Conservation (phyloP, 352 stramenopile species). For the Thraustochytrium sp. region DNA sequence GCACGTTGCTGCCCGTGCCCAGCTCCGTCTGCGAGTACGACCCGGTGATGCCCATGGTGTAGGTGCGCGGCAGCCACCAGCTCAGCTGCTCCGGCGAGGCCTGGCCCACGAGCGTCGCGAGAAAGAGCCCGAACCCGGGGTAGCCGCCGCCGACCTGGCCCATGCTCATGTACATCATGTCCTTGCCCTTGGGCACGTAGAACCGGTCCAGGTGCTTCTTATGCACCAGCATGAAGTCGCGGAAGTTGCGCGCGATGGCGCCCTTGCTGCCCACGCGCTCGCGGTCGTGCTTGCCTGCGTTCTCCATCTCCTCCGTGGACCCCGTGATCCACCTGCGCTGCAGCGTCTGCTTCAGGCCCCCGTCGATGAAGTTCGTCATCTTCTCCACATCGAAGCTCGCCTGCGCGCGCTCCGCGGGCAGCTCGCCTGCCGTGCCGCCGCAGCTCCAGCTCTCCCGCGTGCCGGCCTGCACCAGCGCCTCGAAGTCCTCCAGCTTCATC, state of each 20-base stretch:
- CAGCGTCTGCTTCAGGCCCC: conserved; percentile 30
- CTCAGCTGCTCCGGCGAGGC: conserved; percentile 69
- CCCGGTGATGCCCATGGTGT: conserved; percentile 71
- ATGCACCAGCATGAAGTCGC: conserved; percentile 40
- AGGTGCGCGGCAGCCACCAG: conserved; percentile 64
- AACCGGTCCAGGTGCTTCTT: conserved; percentile 42
- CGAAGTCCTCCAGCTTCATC: background rate
- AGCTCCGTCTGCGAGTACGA: conserved; percentile 82
- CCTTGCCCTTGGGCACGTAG: conserved; percentile 22
- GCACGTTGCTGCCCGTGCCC: conserved; percentile 77
- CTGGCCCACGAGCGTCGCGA: conserved; percentile 66
- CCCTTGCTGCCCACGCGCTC: background rate
- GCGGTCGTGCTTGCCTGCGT: conserved; percentile 14
- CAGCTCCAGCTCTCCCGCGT: background rate
- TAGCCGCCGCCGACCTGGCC: conserved; percentile 19
- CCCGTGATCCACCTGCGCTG: conserved; percentile 29
- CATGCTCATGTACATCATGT: conserved; percentile 48
- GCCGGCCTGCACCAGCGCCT: conserved; percentile 16
- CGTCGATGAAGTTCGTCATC: conserved; percentile 43
- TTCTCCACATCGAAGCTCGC: conserved; percentile 35
- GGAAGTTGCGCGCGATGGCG: conserved; percentile 28
- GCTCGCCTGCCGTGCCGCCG: conserved; percentile 12
- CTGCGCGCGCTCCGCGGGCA: background rate
- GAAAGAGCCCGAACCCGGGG: conserved; percentile 64
- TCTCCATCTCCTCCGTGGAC: conserved; percentile 41